Evolutionary conservation across 495 filamentous ascomycete genomes (phyloP).

Genomic region (Melanomma pulvis-pyrius): DNA sequence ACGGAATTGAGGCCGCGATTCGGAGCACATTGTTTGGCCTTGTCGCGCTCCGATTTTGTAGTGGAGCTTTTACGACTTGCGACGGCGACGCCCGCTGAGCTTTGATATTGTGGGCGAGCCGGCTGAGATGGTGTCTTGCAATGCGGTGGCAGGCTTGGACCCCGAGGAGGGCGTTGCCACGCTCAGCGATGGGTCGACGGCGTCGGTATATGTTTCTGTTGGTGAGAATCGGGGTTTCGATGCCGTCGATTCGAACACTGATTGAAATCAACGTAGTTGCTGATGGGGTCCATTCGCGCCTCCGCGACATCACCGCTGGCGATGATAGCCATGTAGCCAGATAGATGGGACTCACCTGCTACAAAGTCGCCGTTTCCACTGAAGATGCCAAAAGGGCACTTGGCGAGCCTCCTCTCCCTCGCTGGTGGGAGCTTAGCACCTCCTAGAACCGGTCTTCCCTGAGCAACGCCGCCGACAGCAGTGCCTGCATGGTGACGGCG

Average conservation of each 20-base stretch:
- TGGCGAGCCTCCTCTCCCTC: neutral
- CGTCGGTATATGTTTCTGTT: slow-evolving; percentile 48
- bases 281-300: slow-evolving; percentile 53
- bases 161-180: slow-evolving; percentile 48
- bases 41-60: slow-evolving; percentile 11
- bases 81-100: slow-evolving; percentile 4
- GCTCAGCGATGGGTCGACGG: slow-evolving; percentile 44
- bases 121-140: slow-evolving; percentile 42
- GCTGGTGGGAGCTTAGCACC: slow-evolving; percentile 8
- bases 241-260: neutral
- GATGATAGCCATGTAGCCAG: neutral
- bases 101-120: slow-evolving; percentile 20
- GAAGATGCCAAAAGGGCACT: neutral
- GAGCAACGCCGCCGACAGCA: neutral
- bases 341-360: slow-evolving; percentile 9
- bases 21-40: slow-evolving; percentile 9
- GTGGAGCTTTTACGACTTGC: slow-evolving; percentile 12
- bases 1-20: slow-evolving; percentile 14
- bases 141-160: slow-evolving; percentile 41
- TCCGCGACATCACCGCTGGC: neutral
- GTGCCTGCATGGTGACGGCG: neutral
- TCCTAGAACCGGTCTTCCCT: neutral
- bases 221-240: neutral
- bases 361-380: slow-evolving; percentile 6
- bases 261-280: slow-evolving; percentile 43